phyloP scores from a whole-genome alignment of 2,329 filamentous ascomycete species.

The Myriosclerotinia curreyana region DNA sequence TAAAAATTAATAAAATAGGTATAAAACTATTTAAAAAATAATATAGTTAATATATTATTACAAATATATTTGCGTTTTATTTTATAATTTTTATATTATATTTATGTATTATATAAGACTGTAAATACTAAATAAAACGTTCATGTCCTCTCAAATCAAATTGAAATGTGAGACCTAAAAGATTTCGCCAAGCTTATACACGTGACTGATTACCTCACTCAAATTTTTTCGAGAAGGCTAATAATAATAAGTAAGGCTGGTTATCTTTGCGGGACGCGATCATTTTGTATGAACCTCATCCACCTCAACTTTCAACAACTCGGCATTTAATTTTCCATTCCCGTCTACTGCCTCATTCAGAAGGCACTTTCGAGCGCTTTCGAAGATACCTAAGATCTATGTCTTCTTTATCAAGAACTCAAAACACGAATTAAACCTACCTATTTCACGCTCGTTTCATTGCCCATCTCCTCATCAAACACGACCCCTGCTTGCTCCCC shows the following conservation, averaged over 20 bases:
- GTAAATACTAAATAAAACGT: no score
- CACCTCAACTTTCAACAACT: background rate
- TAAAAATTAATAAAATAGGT: no score
- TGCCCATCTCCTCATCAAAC: background rate
- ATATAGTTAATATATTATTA: no score
- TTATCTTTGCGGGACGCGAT: constrained; percentile 2
- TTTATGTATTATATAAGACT: no score
- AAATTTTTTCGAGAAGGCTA: background rate
- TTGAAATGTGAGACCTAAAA: background rate
- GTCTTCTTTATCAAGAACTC: background rate
- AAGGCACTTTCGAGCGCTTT: background rate
- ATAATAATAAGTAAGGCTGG: background rate
- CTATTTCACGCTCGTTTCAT: background rate
- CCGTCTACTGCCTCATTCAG: background rate
- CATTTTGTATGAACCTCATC: constrained; percentile 3
- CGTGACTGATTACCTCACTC: constrained; percentile 5
- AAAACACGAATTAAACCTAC: background rate
- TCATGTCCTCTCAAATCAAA: background rate
- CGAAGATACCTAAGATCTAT: background rate
- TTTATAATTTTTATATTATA: no score
- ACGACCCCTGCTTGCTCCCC: constrained; percentile 1
- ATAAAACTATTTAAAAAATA: no score
- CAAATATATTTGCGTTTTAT: no score
- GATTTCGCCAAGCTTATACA: background rate
- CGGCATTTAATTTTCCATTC: constrained; percentile 1